Percentiles rank a stretch among this genome's conserved stretches.
Evolutionary conservation across 208 protist genomes (phyloP).

Genomic region (Strigomonas oncopelti): DNA sequence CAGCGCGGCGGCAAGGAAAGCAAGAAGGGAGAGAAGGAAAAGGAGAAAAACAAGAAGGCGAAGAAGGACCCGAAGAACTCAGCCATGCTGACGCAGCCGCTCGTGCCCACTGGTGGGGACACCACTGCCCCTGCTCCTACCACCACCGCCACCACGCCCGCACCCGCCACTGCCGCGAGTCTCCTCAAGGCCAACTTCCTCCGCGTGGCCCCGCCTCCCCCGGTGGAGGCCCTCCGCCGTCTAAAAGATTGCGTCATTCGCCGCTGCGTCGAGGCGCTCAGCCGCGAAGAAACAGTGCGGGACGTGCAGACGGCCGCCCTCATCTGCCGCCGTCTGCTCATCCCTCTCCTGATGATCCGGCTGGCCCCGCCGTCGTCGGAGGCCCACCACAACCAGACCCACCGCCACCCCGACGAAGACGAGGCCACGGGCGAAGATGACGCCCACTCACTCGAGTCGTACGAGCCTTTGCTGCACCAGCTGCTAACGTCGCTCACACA

Average conservation of each 20-base stretch:
- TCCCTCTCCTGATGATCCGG: constrained; percentile 49
- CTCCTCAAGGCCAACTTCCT: not conserved
- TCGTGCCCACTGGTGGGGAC: not conserved
- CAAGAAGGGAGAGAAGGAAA: constrained; percentile 1
- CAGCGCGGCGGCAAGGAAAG: not conserved
- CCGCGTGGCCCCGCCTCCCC: constrained; percentile 12
- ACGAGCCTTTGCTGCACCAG: constrained; percentile 20
- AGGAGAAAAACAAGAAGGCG: constrained; percentile 3
- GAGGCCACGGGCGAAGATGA: not conserved
- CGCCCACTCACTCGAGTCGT: not conserved
- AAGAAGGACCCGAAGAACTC: not conserved
- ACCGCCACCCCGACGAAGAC: not conserved
- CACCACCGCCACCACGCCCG: not conserved
- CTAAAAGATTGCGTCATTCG: constrained; percentile 17
- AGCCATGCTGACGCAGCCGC: not conserved
- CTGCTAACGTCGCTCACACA: constrained; percentile 19
- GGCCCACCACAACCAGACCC: not conserved
- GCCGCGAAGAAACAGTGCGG: not conserved
- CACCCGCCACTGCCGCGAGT: not conserved
- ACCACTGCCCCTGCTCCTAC: too few relatives aligned
- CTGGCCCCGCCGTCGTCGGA: not conserved
- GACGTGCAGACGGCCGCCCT: constrained; percentile 31
- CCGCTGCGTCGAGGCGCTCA: constrained; percentile 16
- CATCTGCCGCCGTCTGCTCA: constrained; percentile 67
- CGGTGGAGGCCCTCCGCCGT: not conserved